A percentile compares a stretch with the other conserved stretches of the same genome.
Conservation (phyloP, 805 yeast species). For the Metschnikowia koreensis region DNA sequence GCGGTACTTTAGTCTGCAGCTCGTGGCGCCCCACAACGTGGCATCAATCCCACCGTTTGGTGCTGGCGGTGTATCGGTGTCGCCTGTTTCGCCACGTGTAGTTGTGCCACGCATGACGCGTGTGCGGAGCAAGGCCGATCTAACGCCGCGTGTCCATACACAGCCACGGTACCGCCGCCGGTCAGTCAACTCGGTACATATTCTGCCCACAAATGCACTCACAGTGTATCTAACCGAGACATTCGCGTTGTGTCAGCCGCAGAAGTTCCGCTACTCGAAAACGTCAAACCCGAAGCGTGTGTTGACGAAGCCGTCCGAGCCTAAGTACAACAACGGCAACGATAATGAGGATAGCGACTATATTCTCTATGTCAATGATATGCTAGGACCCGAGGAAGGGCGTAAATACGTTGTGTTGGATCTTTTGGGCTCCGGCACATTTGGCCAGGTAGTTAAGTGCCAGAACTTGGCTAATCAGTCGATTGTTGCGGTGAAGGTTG, state of each 20-base stretch:
- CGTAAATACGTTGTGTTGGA: conserved; percentile 86
- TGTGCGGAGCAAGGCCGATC: conserved; percentile 46
- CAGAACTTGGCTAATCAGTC: conserved; percentile 77
- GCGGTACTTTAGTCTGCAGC: conserved; percentile 14
- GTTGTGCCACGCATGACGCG: conserved; percentile 50
- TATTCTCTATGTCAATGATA: conserved; percentile 90
- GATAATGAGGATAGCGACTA: conserved; percentile 91
- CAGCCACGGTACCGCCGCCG: conserved; percentile 72
- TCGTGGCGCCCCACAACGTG: conserved; percentile 3
- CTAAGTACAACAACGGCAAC: conserved; percentile 71
- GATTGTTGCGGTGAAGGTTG: conserved; percentile 90
- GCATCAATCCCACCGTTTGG: conserved; percentile 1
- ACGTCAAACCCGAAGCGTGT: conserved; percentile 89
- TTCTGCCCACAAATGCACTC: conserved; percentile 79
- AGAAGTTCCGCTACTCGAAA: conserved; percentile 71
- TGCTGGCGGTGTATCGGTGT: not conserved
- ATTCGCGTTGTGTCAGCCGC: conserved; percentile 79
- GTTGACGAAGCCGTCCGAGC: conserved; percentile 88
- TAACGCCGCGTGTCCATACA: conserved; percentile 58
- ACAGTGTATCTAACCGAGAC: conserved; percentile 77
- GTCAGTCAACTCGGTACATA: conserved; percentile 57
- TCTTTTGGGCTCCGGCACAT: conserved; percentile 92
- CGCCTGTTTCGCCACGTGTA: conserved; percentile 10
- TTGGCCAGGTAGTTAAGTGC: conserved; percentile 97
- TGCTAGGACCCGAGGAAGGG: conserved; percentile 82